Base-by-base conservation (phyloP, 257 asterid species). In the Sherardia arvensis region DNA sequence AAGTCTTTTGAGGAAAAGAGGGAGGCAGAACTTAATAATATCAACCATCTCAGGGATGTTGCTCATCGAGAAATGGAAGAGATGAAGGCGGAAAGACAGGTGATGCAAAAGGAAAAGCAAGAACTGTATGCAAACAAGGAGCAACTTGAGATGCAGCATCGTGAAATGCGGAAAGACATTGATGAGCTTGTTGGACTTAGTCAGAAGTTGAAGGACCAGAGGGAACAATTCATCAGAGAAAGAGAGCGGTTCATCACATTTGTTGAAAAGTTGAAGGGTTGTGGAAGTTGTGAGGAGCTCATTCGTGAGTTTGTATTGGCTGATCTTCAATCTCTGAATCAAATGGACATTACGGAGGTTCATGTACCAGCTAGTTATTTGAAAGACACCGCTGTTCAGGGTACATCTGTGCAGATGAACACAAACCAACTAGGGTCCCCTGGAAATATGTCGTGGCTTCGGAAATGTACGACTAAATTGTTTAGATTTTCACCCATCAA, bases 31-130 rank as follows among this genome's bases (percentile, higher is more conserved):
- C 85, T 84, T 47, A 62, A 71, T 74, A 81, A 83, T 29, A 79
- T 93, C 47, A 90, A 80, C 59, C 59, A 76, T 81, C 73, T 83
- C 79, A 81, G 84, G 81, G 97, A 87, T 72, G 85, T 84, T 28
- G 87, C 88, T 60, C 71, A 68, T 69, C 80, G 96, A 77, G 96
- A 90, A 76, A 87, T 81, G 94, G 92, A 87, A 67, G 97, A 93
- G 78, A 76, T 87, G 94, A 84, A 81, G 77, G 62, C 80, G 69
- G 90, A 84, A 78, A 80, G 87, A 61, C 67, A 59, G 64, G 61
- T 70, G 61, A 57, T 83, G 17, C 92, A 84, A 74, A 93, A 83
- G 74, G 99, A 90, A 70, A 83, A 80, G 67, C 70, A 70, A 66
- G 97, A 90, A 66, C 74, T 83, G 63, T 81, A 69, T 34, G 72